Conservation (phyloP, 768 basidiomycete genomes). For the Boletus rubescentipes region DNA sequence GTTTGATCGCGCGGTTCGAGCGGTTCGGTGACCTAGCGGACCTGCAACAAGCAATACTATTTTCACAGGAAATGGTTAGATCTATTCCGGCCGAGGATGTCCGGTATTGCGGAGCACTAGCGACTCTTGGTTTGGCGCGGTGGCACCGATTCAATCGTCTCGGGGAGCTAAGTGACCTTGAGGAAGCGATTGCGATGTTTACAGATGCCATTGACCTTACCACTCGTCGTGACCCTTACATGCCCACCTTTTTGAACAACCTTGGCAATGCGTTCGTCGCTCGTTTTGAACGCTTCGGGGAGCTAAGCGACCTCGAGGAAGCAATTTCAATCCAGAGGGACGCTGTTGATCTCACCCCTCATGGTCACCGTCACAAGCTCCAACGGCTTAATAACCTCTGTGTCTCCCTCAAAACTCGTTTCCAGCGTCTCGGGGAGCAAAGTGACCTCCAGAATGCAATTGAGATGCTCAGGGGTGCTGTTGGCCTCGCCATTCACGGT, state of each 20-base stretch:
- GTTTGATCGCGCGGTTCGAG: neutral
- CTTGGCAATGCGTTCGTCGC: neutral
- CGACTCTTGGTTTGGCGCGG: neutral
- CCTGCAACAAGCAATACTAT: neutral
- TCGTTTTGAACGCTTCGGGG: neutral
- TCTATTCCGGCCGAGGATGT: neutral
- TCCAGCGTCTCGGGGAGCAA: neutral
- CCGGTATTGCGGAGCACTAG: no score
- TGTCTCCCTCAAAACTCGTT: neutral
- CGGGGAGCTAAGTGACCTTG: neutral
- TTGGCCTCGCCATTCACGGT: neutral
- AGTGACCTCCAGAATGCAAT: neutral
- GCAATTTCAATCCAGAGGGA: neutral
- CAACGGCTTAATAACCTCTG: neutral
- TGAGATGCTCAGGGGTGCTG: neutral
- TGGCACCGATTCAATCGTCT: neutral
- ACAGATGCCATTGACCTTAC: neutral
- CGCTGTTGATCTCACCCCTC: neutral
- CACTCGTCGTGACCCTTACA: neutral
- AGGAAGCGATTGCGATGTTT: neutral
- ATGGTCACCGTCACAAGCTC: neutral
- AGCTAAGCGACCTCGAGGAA: neutral
- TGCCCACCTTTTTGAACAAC: neutral
- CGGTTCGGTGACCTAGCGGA: neutral
- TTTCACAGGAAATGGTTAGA: neutral